Evolutionary conservation across 2,329 filamentous ascomycete species (phyloP), one percentile per base, ranked within the genome.

Genomic region (Rhinocladiella similis): DNA sequence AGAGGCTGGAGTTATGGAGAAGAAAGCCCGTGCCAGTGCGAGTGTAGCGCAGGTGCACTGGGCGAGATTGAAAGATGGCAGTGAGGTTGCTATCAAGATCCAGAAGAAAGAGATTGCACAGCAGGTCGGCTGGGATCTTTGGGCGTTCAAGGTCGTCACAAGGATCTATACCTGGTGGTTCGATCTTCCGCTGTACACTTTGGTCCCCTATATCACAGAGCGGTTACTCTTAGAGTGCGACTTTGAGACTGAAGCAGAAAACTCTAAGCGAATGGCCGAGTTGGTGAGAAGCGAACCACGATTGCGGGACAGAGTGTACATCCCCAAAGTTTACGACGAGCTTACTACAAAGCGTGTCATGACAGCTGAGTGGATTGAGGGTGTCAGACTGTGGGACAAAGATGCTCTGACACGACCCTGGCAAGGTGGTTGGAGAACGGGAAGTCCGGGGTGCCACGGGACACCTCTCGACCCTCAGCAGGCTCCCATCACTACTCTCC

Each of bases 361-460:
- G 78, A 95, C 92, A 1, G 91, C 93, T 0, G 94, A 99, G 71
- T 99, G 94, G 94, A 95, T 99, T 57, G 94, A 99, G 73, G 94
- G 94, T 5, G 85, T 96, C 2, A 83, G 92, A 1, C 79, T 99
- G 2, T 96, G 92, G 91, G 93, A 97, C 67, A 95, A 95, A 71
- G 85, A 90, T 55, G 81, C 87, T 51, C 87, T 97, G 68, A 88
- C 85, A 0, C 81, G 81, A 2, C 79, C 83, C 3, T 97, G 94
- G 93, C 75, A 86, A 36, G 92, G 91, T 19, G 89, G 89, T 5
- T 83, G 85, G 76, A 83, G 87, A 14, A 79, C 83, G 59, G 90
- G 90, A 3, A 93, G 89, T 22, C 89, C 90, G 3, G 92, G 93
- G 16, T 87, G 89, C 48, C 82, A 86, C 47, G 88, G 90, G 5